phyloP scores from a whole-genome alignment of 495 filamentous ascomycete genomes.

The Bacidia gigantensis region DNA sequence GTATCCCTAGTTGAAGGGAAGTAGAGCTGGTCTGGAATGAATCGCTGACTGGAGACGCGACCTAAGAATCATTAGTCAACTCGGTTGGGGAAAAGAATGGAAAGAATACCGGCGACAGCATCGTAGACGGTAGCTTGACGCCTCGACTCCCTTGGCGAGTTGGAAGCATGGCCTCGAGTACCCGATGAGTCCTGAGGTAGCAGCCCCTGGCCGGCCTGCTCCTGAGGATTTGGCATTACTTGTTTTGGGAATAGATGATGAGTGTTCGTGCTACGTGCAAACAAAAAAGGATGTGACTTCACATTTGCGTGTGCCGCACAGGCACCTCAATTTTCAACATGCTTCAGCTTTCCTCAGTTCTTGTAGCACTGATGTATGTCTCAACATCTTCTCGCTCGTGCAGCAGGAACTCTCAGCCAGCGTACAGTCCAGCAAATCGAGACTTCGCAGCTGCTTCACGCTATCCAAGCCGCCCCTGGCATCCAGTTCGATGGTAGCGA shows the following conservation, averaged over 20 bases:
- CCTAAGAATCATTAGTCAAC: slow-evolving; percentile 25
- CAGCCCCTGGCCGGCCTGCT: neutral
- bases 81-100: neutral
- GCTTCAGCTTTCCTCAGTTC: slow-evolving; percentile 3
- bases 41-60: slow-evolving; percentile 33
- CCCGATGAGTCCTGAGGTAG: slow-evolving; percentile 14
- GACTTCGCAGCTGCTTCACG: slow-evolving; percentile 43
- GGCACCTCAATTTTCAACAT: too few relatives aligned
- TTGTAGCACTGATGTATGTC: slow-evolving; percentile 55
- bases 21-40: slow-evolving; percentile 25
- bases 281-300: too few relatives aligned
- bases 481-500: slow-evolving; percentile 52
- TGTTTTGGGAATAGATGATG: neutral
- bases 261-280: too few relatives aligned
- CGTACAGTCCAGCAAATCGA: slow-evolving; percentile 49
- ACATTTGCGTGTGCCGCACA: too few relatives aligned
- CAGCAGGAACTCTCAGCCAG: slow-evolving; percentile 47
- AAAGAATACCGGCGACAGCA: slow-evolving; percentile 53
- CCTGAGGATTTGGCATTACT: neutral
- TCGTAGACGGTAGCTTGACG: slow-evolving; percentile 53
- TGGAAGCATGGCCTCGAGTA: slow-evolving; percentile 7
- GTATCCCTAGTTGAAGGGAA: slow-evolving; percentile 37
- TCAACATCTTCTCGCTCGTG: slow-evolving; percentile 58
- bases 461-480: slow-evolving; percentile 46
- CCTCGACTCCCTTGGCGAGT: neutral